Percentiles rank a stretch among this genome's conserved stretches.
phyloP scores from a whole-genome alignment of 768 basidiomycete genomes.

The Myochromella boudieri region DNA sequence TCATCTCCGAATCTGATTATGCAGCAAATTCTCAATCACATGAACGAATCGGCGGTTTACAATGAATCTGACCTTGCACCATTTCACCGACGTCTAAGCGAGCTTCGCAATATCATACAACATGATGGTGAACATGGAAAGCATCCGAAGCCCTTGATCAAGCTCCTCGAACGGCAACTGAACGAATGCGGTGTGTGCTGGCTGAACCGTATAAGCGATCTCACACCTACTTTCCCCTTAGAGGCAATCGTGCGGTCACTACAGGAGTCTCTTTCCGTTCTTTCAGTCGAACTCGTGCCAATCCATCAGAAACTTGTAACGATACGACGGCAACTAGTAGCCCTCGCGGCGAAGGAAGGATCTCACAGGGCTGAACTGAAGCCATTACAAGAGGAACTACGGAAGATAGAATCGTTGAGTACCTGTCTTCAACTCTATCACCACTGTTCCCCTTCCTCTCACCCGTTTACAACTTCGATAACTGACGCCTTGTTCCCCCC shows the following conservation, averaged over 20 bases:
- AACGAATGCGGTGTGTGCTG: constrained; percentile 88
- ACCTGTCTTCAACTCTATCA: constrained; percentile 34
- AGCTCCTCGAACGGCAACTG: constrained; percentile 86
- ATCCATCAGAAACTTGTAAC: constrained; percentile 88
- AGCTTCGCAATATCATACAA: constrained; percentile 84
- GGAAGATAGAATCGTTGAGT: constrained; percentile 96
- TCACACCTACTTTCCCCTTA: constrained; percentile 26
- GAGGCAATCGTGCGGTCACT: constrained; percentile 76
- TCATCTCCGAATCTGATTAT: constrained; percentile 18
- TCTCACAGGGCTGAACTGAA: constrained; percentile 86
- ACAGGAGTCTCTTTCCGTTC: constrained; percentile 81
- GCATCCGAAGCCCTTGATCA: constrained; percentile 85
- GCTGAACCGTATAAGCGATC: neutral
- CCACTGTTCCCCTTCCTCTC: constrained; percentile 22
- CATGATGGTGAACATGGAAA: constrained; percentile 79
- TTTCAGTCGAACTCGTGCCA: constrained; percentile 88
- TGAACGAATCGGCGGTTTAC: constrained; percentile 95
- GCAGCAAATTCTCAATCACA: constrained; percentile 92
- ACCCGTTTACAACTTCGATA: constrained; percentile 10
- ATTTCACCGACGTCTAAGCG: constrained; percentile 77
- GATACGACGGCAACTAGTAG: constrained; percentile 84
- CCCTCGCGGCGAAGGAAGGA: constrained; percentile 85
- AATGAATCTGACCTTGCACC: constrained; percentile 89
- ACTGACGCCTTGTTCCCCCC: constrained; percentile 13
- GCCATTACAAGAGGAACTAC: constrained; percentile 86